Evolutionary conservation across 352 stramenopile species (phyloP), one percentile per base, ranked within the genome.

Genomic region (Phytopythium helicoides): DNA sequence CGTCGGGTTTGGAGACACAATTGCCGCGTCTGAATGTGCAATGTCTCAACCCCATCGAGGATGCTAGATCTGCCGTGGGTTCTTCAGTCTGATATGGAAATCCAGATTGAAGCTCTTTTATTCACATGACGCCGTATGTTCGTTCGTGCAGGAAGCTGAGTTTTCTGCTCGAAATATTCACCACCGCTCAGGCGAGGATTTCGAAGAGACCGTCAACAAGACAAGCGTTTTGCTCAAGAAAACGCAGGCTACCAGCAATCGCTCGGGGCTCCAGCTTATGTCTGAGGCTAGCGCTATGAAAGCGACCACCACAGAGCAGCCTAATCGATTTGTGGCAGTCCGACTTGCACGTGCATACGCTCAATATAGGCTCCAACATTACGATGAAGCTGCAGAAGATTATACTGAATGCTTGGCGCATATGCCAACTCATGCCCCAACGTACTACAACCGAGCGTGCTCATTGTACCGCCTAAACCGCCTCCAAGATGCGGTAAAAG

Each of bases 381-480:
- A 72, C 38, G 41, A 54, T 1, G 61, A 70, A 37, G 76, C 80
- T 12, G 58, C 85, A 7, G 57, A 68, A 9, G 80, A 88, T 51
- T 90, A 86, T 45, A 64, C 75, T 34, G 62, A 60, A 8, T 87
- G 80, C 42, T 55, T 80, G 2, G 56, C 50, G 6, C 70, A 55
- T 33, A 73, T 86, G 25, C 73, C 76, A 0, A 65, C 70, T 18
- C 58, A 57, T 18, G 64, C 65, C 6, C 56, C 58, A 37, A 52
- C 68, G 19, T 68, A 78, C 28, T 90, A 87, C 59, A 88, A 90
- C 38, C 74, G 76, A 35, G 70, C 72, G 33, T 90, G 80, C 42
- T 65, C 80, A 14, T 62, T 83, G 35, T 88, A 88, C 58, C 65
- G 69, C 15, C 39, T 84, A 10, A 60, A 61, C 0, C 58, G 62